Evolutionary conservation across 306 rosid species (phyloP).

Genomic region (Vigna angularis): DNA sequence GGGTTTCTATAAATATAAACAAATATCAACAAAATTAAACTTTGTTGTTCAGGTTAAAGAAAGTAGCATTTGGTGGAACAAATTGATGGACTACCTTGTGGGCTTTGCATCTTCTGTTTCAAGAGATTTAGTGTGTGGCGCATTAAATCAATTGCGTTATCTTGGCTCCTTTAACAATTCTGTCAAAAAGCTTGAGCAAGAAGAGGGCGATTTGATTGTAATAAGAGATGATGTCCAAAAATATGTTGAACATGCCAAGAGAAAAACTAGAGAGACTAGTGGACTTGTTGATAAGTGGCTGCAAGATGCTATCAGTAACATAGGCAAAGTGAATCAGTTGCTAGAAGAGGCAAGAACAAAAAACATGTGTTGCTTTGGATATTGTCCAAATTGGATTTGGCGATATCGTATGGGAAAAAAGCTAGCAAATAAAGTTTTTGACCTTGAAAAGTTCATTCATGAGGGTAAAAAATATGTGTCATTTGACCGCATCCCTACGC

Average conservation of each 20-base stretch:
- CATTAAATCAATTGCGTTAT: neutral
- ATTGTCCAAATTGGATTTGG: slow-evolving; percentile 30
- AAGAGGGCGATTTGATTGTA: neutral
- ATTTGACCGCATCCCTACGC: neutral
- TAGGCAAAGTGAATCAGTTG: neutral
- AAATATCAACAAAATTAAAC: too few species aligned
- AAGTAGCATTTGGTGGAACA: too few species aligned
- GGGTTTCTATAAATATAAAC: too few species aligned
- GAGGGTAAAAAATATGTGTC: neutral
- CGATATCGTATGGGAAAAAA: neutral
- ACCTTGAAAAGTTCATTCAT: neutral
- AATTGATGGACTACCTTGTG: too few species aligned
- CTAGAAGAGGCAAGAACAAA: neutral
- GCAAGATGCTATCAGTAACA: neutral
- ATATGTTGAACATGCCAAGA: neutral
- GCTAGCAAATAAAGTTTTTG: too few species aligned
- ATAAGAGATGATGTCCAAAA: neutral
- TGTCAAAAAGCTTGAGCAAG: neutral
- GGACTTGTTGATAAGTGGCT: slow-evolving; percentile 21
- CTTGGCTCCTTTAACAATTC: slow-evolving; percentile 5
- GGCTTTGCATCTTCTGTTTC: too few species aligned
- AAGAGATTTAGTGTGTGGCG: too few species aligned
- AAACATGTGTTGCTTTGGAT: neutral
- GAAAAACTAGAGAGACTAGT: neutral
- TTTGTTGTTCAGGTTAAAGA: too few species aligned